Base-by-base conservation (phyloP, 345 rosid species). In the Corymbia maculata region DNA sequence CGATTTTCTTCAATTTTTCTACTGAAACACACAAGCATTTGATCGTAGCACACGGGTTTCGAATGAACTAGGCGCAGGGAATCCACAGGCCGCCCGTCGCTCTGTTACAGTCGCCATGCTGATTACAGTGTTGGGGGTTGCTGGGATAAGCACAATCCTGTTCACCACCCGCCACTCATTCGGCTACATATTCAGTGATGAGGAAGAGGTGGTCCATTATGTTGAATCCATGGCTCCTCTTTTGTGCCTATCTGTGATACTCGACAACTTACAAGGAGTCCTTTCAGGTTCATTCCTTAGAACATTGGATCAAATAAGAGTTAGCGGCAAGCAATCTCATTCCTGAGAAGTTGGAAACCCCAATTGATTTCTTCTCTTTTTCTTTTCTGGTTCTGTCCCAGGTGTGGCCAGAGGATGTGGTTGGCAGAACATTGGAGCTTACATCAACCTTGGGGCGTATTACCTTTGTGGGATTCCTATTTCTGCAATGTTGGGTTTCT, bases 351-450 rank as follows among this genome's bases (percentile, higher is more conserved):
- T 57, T 57, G 66, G 66, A 57, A 24, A 75, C 2, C 7, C 24
- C 11, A 32, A 42, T 24, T 2, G 28, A 28, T 79, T 49, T 44
- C 50, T 66, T 44, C 6, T 87, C 42, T 66, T 52, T 66, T 21
- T 0, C 51, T 49, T 45, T n/a, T 89, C 16, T 80, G 82, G 82
- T 75, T 75, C 82, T 42, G 82, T 75, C 28, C 49, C 88, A 94
- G 98, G 97, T 51, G 88, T 94, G 50, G 96, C 95, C 6, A 94
- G 97, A 89, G 98, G 97, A 80, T 52, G 92, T 52, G 96, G 98
- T 8, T 92, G 96, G 96, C 97, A 96, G 89, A 87, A 92, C 53
- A 90, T 92, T 36, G 97, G 95, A 85, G 96, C 94, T 4, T 94
- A 91, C 68, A 89, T 94, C 28, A 96, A 94, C 86, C 90, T 95